Evolutionary conservation across 2,329 filamentous ascomycete species (phyloP), one percentile per base, ranked within the genome.

Genomic region (Aureobasidium melanogenum): DNA sequence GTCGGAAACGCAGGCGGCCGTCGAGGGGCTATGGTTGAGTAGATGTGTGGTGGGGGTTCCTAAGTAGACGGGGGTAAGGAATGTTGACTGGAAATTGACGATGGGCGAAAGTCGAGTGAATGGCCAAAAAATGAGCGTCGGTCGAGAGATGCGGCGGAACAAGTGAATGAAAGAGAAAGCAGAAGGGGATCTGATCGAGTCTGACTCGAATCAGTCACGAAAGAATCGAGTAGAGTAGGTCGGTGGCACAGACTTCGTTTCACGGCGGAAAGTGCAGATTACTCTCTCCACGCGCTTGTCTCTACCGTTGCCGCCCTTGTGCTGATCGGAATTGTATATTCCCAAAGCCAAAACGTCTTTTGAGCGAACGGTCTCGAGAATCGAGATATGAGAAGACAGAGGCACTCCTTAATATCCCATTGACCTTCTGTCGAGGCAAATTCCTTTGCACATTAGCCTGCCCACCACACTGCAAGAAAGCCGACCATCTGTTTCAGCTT

Each of bases 291-390:
- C 44, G 46, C 46, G 26, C 26, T 38, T 26, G 7, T 32, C 22
- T 51, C 30, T 36, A 51, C 48, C 48, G 48, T 32, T 51, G 48
- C 32, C 28, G 48, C 19, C 9, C 19, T 34, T 17, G 19, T 55
- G 51, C 30, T 55, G 51, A 55, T 55, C 51, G 34, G 51, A 41
- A 55, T 55, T 51, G 51, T 55, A 26, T 55, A 43, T 41, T 55
- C 32, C 36, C 10, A 9, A 14, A 34, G 17, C 47, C 19, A 51
- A 54, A 55, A 41, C 51, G 51, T 55, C 51, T 55, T 55, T 52
- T 52, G 28, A 50, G 19, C 48, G 17, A 50, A 32, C 48, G 19
- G 30, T 34, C 19, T 38, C 19, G 19, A 38, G 22, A 15, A 24
- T 38, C 19, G 32, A 38, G 19, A 24, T 9, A 51, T 24, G 32